A percentile compares a stretch with the other conserved stretches of the same genome.
These are phyloP conservation scores for Andalucia godoyi DNA, from an alignment of 78 protist species.

Conservation along the genomic window DNA sequence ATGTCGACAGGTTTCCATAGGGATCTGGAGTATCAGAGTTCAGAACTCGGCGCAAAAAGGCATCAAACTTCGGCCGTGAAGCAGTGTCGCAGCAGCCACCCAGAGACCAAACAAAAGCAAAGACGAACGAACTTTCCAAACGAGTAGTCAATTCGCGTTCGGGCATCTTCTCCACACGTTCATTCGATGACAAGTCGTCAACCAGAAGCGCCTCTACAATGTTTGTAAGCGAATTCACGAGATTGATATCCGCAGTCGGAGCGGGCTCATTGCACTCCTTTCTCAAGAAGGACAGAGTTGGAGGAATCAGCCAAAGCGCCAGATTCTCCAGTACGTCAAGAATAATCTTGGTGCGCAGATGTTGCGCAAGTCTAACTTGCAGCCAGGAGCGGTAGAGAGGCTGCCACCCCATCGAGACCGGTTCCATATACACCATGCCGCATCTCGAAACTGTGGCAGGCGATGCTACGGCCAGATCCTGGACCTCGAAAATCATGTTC, in stretches of 20 bases:
- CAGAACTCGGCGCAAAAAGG: neutral
- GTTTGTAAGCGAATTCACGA: neutral
- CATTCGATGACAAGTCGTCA: neutral
- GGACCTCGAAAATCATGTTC: conserved; percentile 37
- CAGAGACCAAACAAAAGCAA: conserved; percentile 23
- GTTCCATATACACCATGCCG: conserved; percentile 47
- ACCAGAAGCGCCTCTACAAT: neutral
- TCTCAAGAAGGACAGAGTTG: neutral
- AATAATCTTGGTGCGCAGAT: neutral
- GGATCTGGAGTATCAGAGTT: neutral
- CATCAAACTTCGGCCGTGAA: neutral
- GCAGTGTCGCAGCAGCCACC: conserved; percentile 6
- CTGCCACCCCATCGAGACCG: neutral
- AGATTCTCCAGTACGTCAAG: neutral
- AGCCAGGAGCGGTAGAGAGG: conserved; percentile 29
- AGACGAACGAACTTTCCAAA: neutral
- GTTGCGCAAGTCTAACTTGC: neutral
- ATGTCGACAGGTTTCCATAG: neutral
- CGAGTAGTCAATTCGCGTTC: neutral
- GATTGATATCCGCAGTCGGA: neutral
- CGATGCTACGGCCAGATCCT: conserved; percentile 33
- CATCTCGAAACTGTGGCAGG: conserved; percentile 64
- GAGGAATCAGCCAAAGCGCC: neutral
- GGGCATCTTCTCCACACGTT: neutral
- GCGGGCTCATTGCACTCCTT: neutral